phyloP scores from a whole-genome alignment of 495 filamentous ascomycete genomes.

The Astrothelium subdiscretum region DNA sequence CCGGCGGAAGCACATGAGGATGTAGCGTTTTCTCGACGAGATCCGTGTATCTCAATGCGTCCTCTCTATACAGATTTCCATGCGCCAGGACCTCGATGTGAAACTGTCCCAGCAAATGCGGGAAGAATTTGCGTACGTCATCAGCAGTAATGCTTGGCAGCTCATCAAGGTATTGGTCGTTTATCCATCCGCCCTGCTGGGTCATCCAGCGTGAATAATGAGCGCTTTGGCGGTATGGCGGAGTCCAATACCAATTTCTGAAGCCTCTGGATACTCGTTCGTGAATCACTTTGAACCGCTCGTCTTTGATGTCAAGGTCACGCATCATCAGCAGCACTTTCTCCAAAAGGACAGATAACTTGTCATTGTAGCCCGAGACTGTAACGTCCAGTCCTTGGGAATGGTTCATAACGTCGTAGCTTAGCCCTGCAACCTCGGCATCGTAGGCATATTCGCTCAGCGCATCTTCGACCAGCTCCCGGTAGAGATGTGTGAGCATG shows the following conservation, averaged over 20 bases:
- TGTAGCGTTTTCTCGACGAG: constrained; percentile 70
- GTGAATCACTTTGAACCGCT: constrained; percentile 85
- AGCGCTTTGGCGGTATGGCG: constrained; percentile 84
- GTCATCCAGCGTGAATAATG: constrained; percentile 73
- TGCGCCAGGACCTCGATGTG: constrained; percentile 83
- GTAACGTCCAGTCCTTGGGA: constrained; percentile 65
- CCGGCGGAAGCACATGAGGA: constrained; percentile 58
- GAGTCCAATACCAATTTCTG: constrained; percentile 75
- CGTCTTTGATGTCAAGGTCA: constrained; percentile 67
- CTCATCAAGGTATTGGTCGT: constrained; percentile 71
- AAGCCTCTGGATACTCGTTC: constrained; percentile 65
- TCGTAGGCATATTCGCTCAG: constrained; percentile 94
- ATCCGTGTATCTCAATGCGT: constrained; percentile 76
- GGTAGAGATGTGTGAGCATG: constrained; percentile 71
- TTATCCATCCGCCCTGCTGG: constrained; percentile 63
- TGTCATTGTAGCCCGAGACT: constrained; percentile 89
- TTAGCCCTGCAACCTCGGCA: constrained; percentile 82
- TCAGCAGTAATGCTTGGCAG: constrained; percentile 60
- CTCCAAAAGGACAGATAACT: constrained; percentile 80
- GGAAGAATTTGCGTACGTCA: constrained; percentile 66
- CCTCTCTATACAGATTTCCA: constrained; percentile 92
- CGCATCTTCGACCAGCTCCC: constrained; percentile 78
- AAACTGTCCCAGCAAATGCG: constrained; percentile 67
- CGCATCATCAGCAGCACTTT: constrained; percentile 83
- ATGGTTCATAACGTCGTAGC: constrained; percentile 64